Percentiles rank a stretch among this genome's conserved stretches.
These are phyloP conservation scores for Gracilariopsis chorda DNA, from an alignment of 23 red algal species.

Conservation along the genomic window DNA sequence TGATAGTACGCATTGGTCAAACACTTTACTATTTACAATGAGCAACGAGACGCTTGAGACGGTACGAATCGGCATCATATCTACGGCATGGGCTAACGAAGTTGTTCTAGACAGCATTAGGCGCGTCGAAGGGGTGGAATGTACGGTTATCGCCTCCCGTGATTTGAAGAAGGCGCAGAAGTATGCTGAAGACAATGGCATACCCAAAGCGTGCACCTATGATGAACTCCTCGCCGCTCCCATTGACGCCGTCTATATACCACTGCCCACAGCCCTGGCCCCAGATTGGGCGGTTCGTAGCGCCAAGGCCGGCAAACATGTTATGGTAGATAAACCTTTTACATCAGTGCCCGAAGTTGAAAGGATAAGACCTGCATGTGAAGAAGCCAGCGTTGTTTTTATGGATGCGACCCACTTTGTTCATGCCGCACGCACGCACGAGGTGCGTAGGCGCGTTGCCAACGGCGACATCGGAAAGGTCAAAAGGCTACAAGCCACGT, in stretches of 20 bases:
- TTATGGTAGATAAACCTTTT: slow-evolving; percentile 87
- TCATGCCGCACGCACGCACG: slow-evolving; percentile 44
- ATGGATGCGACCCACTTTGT: slow-evolving; percentile 85
- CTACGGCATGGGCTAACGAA: slow-evolving; percentile 24
- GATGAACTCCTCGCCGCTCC: slow-evolving; percentile 30
- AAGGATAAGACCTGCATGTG: slow-evolving; percentile 42
- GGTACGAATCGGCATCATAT: slow-evolving; percentile 51
- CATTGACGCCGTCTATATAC: slow-evolving; percentile 73
- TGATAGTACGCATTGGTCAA: too few species aligned
- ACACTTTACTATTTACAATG: too few species aligned
- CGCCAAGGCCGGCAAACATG: slow-evolving; percentile 61
- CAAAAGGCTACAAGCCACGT: slow-evolving; percentile 7
- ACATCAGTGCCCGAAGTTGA: not conserved
- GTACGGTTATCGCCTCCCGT: slow-evolving; percentile 35
- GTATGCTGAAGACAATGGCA: slow-evolving; percentile 12
- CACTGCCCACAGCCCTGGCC: slow-evolving; percentile 71
- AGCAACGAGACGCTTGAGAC: too few species aligned
- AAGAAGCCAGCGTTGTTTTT: slow-evolving; percentile 37
- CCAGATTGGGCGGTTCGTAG: slow-evolving; percentile 56
- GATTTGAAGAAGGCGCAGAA: not conserved
- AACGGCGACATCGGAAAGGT: slow-evolving; percentile 59
- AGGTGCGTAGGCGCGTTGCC: not conserved
- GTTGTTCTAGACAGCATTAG: not conserved
- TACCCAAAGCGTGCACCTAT: not conserved
- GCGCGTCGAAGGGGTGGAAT: not conserved